A percentile compares a stretch with the other conserved stretches of the same genome.
These are phyloP conservation scores for Lolium multiflorum DNA, from an alignment of 176 grass and related monocot genomes.

Conservation along the genomic window DNA sequence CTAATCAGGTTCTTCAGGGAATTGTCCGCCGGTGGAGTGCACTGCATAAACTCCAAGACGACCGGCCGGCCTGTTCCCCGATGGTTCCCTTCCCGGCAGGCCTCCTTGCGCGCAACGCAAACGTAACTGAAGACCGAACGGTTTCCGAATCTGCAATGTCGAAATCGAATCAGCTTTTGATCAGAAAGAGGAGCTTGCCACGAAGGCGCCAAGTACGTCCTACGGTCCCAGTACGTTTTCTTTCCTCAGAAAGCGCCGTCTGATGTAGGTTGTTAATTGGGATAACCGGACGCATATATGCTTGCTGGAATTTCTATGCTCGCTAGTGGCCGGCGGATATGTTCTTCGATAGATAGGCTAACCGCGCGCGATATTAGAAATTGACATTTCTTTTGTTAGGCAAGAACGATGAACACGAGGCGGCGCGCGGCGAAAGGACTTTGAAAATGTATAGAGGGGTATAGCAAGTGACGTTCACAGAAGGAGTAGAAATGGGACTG, in stretches of 20 bases:
- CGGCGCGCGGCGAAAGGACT: neutral
- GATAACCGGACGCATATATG: neutral
- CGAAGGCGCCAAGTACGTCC: neutral
- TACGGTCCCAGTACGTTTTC: neutral
- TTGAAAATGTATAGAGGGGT: neutral
- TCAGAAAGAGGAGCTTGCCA: neutral
- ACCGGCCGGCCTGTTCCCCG: conserved; percentile 25
- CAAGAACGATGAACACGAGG: conserved; percentile 28
- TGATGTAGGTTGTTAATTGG: neutral
- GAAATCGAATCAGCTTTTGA: neutral
- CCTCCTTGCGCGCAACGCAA: neutral
- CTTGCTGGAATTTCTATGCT: conserved; percentile 5
- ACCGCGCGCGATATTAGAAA: neutral
- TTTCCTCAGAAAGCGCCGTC: neutral
- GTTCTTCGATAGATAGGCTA: conserved; percentile 1
- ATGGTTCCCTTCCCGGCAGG: conserved; percentile 1
- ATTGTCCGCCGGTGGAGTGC: neutral
- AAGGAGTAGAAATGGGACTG: neutral
- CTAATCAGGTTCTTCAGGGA: neutral
- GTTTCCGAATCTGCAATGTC: conserved; percentile 5
- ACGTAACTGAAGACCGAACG: neutral
- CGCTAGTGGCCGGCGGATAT: conserved; percentile 38
- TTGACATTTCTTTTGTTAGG: neutral
- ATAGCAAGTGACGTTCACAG: neutral
- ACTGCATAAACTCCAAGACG: neutral